Conservation (phyloP, 805 yeast genomes). For the Ogataea pini region DNA sequence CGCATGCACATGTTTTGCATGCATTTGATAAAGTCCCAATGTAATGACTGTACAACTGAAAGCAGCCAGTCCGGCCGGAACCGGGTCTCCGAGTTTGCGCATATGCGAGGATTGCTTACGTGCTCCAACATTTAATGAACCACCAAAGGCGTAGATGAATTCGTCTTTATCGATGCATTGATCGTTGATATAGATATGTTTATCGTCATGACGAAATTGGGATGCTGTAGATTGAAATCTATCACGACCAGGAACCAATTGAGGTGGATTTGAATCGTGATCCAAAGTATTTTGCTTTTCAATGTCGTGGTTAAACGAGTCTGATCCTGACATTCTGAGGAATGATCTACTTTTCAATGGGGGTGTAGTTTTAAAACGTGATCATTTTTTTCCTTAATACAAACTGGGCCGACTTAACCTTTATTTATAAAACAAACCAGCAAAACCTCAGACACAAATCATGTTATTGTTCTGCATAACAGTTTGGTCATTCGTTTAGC, state of each 20-base stretch:
- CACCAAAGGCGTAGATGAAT: conserved; percentile 64
- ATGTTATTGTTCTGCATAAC: background rate
- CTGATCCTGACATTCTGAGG: conserved; percentile 20
- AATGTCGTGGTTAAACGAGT: conserved; percentile 29
- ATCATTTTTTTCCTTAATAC: too few species aligned
- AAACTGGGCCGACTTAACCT: too few species aligned
- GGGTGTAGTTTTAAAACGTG: background rate
- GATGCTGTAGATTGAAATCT: conserved; percentile 17
- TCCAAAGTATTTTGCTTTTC: conserved; percentile 29
- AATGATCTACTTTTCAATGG: background rate
- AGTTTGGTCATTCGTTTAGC: conserved; percentile 1
- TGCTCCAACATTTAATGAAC: conserved; percentile 48
- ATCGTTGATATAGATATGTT: conserved; percentile 44
- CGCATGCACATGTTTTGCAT: conserved; percentile 45
- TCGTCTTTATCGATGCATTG: conserved; percentile 51
- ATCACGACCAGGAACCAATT: background rate
- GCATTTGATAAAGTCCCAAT: conserved; percentile 46
- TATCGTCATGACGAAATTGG: conserved; percentile 42
- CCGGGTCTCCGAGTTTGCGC: conserved; percentile 44
- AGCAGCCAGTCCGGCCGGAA: conserved; percentile 55
- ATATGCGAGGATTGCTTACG: conserved; percentile 29
- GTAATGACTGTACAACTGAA: conserved; percentile 49
- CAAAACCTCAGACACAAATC: background rate
- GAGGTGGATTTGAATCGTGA: conserved; percentile 8
- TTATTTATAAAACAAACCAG: conserved; percentile 1